Evolutionary conservation across 306 rosid genomes (phyloP).

Genomic region (peach (Prunus persica)): DNA sequence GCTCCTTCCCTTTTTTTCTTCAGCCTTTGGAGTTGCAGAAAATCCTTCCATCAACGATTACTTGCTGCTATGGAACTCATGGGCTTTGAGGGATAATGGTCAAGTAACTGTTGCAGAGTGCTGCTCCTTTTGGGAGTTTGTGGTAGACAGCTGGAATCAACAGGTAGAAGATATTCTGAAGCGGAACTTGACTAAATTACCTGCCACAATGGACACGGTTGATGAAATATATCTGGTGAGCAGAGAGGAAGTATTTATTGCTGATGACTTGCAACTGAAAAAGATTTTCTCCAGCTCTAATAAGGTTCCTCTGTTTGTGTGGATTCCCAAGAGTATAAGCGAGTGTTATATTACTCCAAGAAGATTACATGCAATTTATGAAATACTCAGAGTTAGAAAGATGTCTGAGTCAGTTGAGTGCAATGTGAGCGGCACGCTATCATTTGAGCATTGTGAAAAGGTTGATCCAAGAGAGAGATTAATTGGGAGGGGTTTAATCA

Average conservation of each 20-base stretch:
- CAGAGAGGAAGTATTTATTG: conserved; percentile 12
- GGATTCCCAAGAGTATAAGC: conserved; percentile 3
- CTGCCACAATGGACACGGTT: not conserved
- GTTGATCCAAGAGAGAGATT: not conserved
- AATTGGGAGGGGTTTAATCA: conserved; percentile 15
- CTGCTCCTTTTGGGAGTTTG: not conserved
- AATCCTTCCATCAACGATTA: conserved; percentile 18
- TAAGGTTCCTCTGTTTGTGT: conserved; percentile 11
- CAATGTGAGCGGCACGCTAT: not conserved
- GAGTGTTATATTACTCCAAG: not conserved
- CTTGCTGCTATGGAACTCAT: conserved; percentile 20
- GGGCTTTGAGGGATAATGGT: not conserved
- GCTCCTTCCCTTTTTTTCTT: conserved; percentile 21
- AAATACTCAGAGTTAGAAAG: conserved; percentile 14
- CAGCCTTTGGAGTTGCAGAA: conserved; percentile 16
- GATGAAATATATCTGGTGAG: conserved; percentile 8
- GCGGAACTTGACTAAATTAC: not conserved
- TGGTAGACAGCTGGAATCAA: conserved; percentile 13
- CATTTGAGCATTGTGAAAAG: not conserved
- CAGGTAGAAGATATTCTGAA: not conserved
- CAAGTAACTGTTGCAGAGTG: conserved; percentile 10
- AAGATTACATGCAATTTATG: conserved; percentile 1
- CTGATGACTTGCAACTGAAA: conserved; percentile 21
- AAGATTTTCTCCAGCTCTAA: conserved; percentile 4
- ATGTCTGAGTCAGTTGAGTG: conserved; percentile 14